phyloP scores from a whole-genome alignment of 495 filamentous ascomycete species.

The Geoglossum glabrum region DNA sequence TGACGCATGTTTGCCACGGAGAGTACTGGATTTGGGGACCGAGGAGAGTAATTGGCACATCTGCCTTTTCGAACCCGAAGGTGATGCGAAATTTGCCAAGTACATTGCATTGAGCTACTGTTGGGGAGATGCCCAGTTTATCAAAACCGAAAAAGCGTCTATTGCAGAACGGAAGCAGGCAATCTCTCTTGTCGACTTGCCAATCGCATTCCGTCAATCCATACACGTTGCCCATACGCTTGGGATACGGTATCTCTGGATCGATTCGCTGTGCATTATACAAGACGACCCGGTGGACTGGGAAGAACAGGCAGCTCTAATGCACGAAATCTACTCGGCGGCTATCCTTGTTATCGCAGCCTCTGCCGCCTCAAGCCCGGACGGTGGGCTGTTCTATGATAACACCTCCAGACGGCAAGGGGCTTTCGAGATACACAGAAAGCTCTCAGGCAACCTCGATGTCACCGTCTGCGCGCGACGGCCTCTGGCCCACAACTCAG shows the following conservation, averaged over 20 bases:
- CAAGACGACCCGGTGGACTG: constrained; percentile 9
- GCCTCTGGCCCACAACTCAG: too few species aligned
- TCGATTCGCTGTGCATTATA: constrained; percentile 17
- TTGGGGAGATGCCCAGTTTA: neutral
- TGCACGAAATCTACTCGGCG: neutral
- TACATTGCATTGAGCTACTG: neutral
- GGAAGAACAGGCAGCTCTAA: neutral
- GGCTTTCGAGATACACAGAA: too few species aligned
- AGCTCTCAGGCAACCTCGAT: too few species aligned
- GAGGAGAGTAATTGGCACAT: too few species aligned
- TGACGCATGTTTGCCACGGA: too few species aligned
- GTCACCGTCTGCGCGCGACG: too few species aligned
- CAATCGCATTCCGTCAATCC: neutral
- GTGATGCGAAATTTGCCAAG: too few species aligned
- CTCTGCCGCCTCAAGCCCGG: too few species aligned
- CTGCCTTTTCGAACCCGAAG: too few species aligned
- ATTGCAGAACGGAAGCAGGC: neutral
- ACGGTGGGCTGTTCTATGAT: too few species aligned
- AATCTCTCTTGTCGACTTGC: neutral
- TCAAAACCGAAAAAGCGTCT: neutral
- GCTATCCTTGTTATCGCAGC: neutral
- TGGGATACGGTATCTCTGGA: constrained; percentile 14
- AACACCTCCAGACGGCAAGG: too few species aligned
- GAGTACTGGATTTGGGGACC: too few species aligned
- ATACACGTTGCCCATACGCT: constrained; percentile 4